Evolutionary conservation across 345 rosid species (phyloP).

Genomic region (Arabis hirsuta): DNA sequence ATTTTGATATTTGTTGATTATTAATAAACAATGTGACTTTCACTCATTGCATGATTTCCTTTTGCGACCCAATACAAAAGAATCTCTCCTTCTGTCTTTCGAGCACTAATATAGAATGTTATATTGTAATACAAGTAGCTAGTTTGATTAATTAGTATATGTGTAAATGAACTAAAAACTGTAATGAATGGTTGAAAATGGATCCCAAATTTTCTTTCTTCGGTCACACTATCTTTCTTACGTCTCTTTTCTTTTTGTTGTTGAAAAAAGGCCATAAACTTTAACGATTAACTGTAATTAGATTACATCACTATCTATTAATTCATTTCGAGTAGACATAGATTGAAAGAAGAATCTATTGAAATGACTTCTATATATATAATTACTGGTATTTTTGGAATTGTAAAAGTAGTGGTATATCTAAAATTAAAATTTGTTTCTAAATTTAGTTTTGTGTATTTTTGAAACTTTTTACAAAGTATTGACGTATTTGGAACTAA

Average conservation of each 20-base stretch:
- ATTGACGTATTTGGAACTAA: no score
- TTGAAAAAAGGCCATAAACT: slow-evolving; percentile 32
- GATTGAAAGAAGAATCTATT: slow-evolving; percentile 34
- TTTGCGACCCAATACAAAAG: slow-evolving; percentile 40
- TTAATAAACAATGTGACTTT: slow-evolving; percentile 30
- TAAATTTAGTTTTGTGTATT: no score
- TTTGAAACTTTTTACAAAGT: no score
- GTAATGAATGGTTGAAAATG: slow-evolving; percentile 29
- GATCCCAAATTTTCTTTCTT: neutral
- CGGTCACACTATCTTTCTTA: slow-evolving; percentile 12
- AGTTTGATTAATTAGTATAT: neutral
- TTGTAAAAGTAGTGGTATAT: no score
- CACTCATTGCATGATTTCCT: slow-evolving; percentile 35
- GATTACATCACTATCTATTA: slow-evolving; percentile 35
- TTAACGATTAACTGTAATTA: slow-evolving; percentile 35
- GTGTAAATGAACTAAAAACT: neutral
- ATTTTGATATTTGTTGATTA: slow-evolving; percentile 19
- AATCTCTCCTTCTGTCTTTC: slow-evolving; percentile 31
- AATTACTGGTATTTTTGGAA: neutral
- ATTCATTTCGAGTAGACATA: slow-evolving; percentile 4
- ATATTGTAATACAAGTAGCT: slow-evolving; percentile 39
- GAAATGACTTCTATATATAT: slow-evolving; percentile 23
- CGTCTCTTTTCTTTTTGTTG: slow-evolving; percentile 29
- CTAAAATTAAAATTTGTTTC: no score
- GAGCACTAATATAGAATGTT: slow-evolving; percentile 25